Percentiles rank a stretch among this genome's conserved stretches.
These are phyloP conservation scores for Erodium texanum DNA, from an alignment of 441 rosid genomes.

Conservation along the genomic window DNA sequence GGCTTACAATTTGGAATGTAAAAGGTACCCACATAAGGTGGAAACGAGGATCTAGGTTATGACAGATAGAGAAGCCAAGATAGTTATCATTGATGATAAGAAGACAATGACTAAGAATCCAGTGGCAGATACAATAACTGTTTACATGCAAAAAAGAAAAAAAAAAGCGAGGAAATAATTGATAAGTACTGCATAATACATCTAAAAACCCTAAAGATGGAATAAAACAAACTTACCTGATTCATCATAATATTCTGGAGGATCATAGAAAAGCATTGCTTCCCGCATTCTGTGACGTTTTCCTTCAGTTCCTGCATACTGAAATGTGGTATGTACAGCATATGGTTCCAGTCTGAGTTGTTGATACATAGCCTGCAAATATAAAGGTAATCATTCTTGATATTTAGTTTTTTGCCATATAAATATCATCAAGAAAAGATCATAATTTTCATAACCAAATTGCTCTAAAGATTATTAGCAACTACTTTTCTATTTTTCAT, in stretches of 20 bases:
- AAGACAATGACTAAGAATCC: not conserved
- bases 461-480: conserved; percentile 8
- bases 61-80: not conserved
- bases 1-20: not conserved
- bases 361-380: conserved; percentile 71
- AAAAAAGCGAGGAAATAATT: not conserved
- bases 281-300: conserved; percentile 95
- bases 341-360: conserved; percentile 88
- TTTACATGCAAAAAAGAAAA: not conserved
- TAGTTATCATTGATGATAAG: not conserved
- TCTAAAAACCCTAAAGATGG: not conserved
- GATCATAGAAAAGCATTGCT: conserved; percentile 83
- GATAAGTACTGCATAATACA: not conserved
- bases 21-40: not conserved
- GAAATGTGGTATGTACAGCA: conserved; percentile 97
- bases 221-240: conserved; percentile 45
- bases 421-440: conserved; percentile 11
- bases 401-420: conserved; percentile 4
- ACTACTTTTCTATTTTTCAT: conserved; percentile 2
- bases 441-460: conserved; percentile 10
- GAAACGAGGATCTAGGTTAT: not conserved
- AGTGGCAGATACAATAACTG: not conserved
- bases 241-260: conserved; percentile 75
- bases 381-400: conserved; percentile 20
- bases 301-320: conserved; percentile 95